Conservation (phyloP, 768 basidiomycete genomes). For the Hysterangium stoloniferum region DNA sequence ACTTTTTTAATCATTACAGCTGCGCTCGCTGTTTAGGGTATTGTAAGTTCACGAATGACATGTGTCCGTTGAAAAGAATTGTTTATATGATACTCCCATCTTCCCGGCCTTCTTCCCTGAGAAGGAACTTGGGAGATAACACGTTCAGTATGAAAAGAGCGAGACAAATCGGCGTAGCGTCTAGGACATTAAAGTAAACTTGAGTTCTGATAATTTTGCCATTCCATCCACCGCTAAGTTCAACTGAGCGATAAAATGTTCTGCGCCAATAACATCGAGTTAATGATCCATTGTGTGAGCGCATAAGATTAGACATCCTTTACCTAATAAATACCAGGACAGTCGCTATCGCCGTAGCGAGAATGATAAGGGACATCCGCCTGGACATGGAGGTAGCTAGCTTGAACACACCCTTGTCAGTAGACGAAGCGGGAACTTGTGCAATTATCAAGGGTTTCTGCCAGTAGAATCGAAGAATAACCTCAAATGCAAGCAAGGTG, state of each 20-base stretch:
- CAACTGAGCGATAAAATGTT: constrained; percentile 3
- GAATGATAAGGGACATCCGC: constrained; percentile 17
- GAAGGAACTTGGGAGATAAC: constrained; percentile 36
- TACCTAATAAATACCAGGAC: constrained; percentile 44
- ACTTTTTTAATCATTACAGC: too few relatives aligned
- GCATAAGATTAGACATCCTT: too few relatives aligned
- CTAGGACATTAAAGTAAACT: constrained; percentile 26
- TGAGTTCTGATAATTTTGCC: constrained; percentile 3
- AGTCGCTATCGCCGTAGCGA: constrained; percentile 21
- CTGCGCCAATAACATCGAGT: too few relatives aligned
- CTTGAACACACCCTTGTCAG: not conserved
- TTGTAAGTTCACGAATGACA: too few relatives aligned
- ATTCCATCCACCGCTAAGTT: constrained; percentile 3
- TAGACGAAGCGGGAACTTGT: too few relatives aligned
- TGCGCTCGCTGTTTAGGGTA: too few relatives aligned
- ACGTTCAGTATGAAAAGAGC: constrained; percentile 40
- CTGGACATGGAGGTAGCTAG: not conserved
- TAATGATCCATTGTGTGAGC: too few relatives aligned
- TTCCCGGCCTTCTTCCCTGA: too few relatives aligned
- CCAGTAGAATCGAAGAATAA: constrained; percentile 32
- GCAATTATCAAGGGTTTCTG: constrained; percentile 12
- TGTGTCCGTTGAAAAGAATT: too few relatives aligned
- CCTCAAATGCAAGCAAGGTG: constrained; percentile 35
- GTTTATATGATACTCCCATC: too few relatives aligned
- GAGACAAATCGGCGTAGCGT: constrained; percentile 40